Conservation (phyloP, 2,329 filamentous ascomycete species). For the Lachnellula suecica region DNA sequence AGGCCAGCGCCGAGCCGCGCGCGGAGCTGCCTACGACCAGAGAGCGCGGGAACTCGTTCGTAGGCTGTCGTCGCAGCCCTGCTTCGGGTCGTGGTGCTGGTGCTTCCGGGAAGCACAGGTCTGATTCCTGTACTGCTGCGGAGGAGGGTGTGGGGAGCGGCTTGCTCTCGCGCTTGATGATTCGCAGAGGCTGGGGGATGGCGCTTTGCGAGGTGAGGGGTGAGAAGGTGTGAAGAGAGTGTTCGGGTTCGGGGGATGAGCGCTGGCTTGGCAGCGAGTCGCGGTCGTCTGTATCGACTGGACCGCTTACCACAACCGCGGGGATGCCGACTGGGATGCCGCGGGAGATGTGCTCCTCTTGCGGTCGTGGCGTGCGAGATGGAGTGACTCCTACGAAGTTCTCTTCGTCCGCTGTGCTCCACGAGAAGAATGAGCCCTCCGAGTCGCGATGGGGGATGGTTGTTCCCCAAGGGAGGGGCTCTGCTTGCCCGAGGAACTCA, state of each 20-base stretch:
- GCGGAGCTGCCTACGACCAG: background rate
- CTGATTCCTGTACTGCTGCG: too few relatives aligned
- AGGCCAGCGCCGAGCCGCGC: too few relatives aligned
- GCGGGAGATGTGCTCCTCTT: too few relatives aligned
- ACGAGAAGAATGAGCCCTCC: too few relatives aligned
- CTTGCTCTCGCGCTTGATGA: background rate
- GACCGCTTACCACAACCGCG: rapidly evolving
- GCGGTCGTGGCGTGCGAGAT: too few relatives aligned
- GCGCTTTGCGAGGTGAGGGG: background rate
- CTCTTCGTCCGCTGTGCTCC: too few relatives aligned
- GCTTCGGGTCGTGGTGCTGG: background rate
- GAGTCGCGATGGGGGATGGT: too few relatives aligned
- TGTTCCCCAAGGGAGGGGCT: too few relatives aligned
- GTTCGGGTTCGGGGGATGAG: background rate
- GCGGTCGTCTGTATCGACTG: background rate
- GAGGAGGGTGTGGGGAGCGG: background rate
- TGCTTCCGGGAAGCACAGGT: background rate
- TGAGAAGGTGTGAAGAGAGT: too few relatives aligned
- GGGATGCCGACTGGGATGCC: too few relatives aligned
- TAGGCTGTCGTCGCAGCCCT: background rate
- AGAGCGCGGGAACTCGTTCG: background rate
- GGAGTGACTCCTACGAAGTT: too few relatives aligned
- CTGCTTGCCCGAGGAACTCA: too few relatives aligned
- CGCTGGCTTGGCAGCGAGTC: background rate
- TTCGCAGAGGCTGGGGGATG: background rate